Percentiles rank a stretch among this genome's conserved stretches.
phyloP scores from a whole-genome alignment of 179 eudicot species.

The Beta lomatogona region DNA sequence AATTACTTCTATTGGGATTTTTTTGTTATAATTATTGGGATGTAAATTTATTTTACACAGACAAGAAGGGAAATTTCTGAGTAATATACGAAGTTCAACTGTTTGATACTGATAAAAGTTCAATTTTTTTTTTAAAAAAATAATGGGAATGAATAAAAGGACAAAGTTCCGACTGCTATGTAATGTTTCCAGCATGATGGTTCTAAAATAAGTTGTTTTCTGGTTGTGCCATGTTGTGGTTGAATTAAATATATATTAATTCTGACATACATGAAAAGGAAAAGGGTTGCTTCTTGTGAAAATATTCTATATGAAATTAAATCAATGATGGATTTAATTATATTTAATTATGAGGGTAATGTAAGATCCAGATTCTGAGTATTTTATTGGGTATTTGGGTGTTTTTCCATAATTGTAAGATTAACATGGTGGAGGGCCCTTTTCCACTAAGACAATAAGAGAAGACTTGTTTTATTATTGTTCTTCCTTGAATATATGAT shows the following conservation, averaged over 20 bases:
- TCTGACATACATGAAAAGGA: slow-evolving; percentile 8
- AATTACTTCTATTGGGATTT: too few relatives aligned
- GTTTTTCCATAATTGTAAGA: slow-evolving; percentile 16
- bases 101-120: slow-evolving; percentile 1
- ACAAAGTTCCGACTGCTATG: neutral
- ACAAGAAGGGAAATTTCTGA: too few relatives aligned
- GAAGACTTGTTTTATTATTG: slow-evolving; percentile 2
- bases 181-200: slow-evolving; percentile 22
- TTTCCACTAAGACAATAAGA: neutral
- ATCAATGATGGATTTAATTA: slow-evolving; percentile 14
- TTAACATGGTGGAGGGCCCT: slow-evolving; percentile 15
- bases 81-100: neutral
- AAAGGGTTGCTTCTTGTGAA: slow-evolving; percentile 12
- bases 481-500: neutral
- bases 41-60: too few relatives aligned
- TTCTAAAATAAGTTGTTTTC: slow-evolving; percentile 11
- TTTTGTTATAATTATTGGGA: too few relatives aligned
- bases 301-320: slow-evolving; percentile 14
- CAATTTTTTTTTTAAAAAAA: neutral
- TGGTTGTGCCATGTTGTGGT: slow-evolving; percentile 22
- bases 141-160: neutral
- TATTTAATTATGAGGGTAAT: neutral
- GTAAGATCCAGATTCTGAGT: slow-evolving; percentile 12
- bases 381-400: neutral
- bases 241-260: neutral